Evolutionary conservation across 257 asterid species (phyloP).

Genomic region (Gentiana dahurica): DNA sequence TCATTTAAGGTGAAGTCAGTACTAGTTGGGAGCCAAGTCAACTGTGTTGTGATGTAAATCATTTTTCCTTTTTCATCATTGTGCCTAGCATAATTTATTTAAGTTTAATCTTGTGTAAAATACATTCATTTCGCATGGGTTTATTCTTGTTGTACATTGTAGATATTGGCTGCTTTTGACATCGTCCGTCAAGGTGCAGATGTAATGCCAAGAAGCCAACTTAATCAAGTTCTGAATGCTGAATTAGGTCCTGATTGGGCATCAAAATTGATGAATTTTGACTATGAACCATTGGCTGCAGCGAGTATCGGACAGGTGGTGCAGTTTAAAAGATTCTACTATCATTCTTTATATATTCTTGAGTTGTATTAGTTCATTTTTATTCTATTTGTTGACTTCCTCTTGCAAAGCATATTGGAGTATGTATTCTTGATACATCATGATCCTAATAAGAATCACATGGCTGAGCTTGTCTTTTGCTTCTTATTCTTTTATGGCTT

Average conservation of each 20-base stretch:
- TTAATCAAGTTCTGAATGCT: constrained; percentile 76
- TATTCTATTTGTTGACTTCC: neutral
- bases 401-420: neutral
- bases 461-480: too few species aligned
- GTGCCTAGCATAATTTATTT: neutral
- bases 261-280: constrained; percentile 61
- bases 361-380: neutral
- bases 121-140: neutral
- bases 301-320: constrained; percentile 97
- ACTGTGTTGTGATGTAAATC: too few species aligned
- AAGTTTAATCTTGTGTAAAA: neutral
- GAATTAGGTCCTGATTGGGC: constrained; percentile 80
- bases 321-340: constrained; percentile 2
- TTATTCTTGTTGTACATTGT: constrained; percentile 4
- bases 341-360: neutral
- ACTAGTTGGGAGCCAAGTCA: too few species aligned
- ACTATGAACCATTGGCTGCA: constrained; percentile 87
- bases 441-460: neutral
- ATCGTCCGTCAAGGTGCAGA: constrained; percentile 99
- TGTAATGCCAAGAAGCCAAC: constrained; percentile 89
- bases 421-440: neutral
- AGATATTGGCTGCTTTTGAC: constrained; percentile 94
- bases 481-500: neutral
- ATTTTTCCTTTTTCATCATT: neutral
- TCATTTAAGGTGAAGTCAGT: too few species aligned